Conservation (phyloP, 2,329 filamentous ascomycete species). For the Leptographium lundbergii region DNA sequence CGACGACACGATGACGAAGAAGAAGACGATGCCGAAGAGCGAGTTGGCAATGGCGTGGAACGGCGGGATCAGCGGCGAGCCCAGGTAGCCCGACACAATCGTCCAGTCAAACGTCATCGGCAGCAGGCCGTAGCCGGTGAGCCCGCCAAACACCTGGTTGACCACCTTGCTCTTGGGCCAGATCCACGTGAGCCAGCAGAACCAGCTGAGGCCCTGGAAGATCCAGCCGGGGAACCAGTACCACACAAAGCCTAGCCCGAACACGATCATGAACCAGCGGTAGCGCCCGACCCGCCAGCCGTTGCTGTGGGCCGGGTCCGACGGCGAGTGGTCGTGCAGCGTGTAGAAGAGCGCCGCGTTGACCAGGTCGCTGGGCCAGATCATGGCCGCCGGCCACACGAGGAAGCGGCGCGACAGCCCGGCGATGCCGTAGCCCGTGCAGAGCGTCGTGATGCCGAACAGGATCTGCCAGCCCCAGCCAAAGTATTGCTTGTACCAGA, state of each 20-base stretch:
- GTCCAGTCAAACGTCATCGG: conserved; percentile 27
- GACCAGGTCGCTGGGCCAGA: conserved; percentile 49
- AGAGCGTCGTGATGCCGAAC: conserved; percentile 46
- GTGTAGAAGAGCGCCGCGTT: conserved; percentile 51
- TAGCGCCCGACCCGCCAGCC: conserved; percentile 55
- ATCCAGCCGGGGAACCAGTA: conserved; percentile 45
- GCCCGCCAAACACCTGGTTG: conserved; percentile 34
- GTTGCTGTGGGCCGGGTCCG: conserved; percentile 36
- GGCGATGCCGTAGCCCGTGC: conserved; percentile 52
- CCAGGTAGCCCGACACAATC: conserved; percentile 33
- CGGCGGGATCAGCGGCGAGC: conserved; percentile 36
- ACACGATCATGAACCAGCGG: conserved; percentile 47
- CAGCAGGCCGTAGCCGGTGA: conserved; percentile 23
- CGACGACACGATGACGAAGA: conserved; percentile 44
- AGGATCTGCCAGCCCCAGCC: conserved; percentile 48
- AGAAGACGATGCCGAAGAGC: conserved; percentile 37
- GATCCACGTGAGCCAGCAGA: conserved; percentile 34
- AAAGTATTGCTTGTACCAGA: conserved; percentile 39
- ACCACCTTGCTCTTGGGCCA: conserved; percentile 30
- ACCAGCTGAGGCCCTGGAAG: conserved; percentile 33
- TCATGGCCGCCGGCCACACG: conserved; percentile 49
- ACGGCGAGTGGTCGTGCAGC: conserved; percentile 46
- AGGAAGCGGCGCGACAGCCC: conserved; percentile 47
- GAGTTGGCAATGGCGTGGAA: conserved; percentile 46
- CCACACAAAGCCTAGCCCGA: conserved; percentile 38